Evolutionary conservation across 176 grass and related monocot species (phyloP), one percentile per base, ranked within the genome.

Genomic region (Paspalum notatum): DNA sequence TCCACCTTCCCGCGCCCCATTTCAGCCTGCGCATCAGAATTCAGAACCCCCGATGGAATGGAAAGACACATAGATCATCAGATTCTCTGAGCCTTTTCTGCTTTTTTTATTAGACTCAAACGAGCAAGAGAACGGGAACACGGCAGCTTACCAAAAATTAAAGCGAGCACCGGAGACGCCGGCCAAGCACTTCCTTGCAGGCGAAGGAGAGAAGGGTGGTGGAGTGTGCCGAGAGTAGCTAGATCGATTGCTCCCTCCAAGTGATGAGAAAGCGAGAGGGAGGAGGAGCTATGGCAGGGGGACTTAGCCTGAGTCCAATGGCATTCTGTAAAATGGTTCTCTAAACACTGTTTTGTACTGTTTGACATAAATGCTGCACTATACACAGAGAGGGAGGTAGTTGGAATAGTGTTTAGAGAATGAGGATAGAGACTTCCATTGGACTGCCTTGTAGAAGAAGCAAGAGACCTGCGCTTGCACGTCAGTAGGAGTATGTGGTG

Each of bases 1-100:
- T 89, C 77, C 17, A 89, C 80, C 71, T 76, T 89, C 42, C 87
- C 82, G 1, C 77, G 77, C 18, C 82, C 87, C 87, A 89, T 89
- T 24, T 20, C 38, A 11, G 17, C 48, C 48, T 9, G 22, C 11
- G 1, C 22, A 61, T n/a, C 57, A 13, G 7, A 47, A 10, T 10
- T 61, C 58, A 27, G 26, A 61, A 37, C 38, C 70, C 6, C 25
- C 72, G 39, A 77, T 18, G n/a, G 39, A 42, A 0, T n/a, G n/a
- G 12, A 11, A 6, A 25, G 15, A 40, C 32, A 32, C 32, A 32
- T 32, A 32, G 2, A 32, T 32, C 32, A 32, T 64, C 14, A 65
- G 61, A 38, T 63, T 39, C 24, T 12, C 68, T 32, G 12, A 13
- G 9, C 45, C 44, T 70, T 70, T 70, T 16, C 32, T 32, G 32